Evolutionary conservation across 495 filamentous ascomycete genomes (phyloP).

Genomic region (Lichina pygmaea): DNA sequence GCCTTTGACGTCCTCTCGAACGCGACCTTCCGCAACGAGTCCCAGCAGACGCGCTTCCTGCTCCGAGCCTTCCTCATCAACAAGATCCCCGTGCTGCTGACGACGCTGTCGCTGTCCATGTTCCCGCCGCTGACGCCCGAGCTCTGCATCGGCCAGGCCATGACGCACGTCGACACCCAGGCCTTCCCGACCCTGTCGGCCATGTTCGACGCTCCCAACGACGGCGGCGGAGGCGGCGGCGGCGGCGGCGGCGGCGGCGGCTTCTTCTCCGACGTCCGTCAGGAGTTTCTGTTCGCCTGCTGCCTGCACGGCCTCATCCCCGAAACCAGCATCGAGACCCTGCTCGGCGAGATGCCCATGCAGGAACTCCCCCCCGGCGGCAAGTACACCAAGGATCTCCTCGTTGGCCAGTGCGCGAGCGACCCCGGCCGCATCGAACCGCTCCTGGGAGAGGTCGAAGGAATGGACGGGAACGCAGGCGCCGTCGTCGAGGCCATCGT

Average conservation of each 20-base stretch:
- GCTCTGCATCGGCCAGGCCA: constrained; percentile 52
- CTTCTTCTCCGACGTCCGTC: constrained; percentile 48
- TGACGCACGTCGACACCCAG: constrained; percentile 48
- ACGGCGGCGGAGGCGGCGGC: constrained; percentile 2
- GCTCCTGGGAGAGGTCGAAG: constrained; percentile 55
- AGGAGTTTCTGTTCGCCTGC: constrained; percentile 84
- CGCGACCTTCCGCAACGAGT: constrained; percentile 55
- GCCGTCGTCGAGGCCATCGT: constrained; percentile 62
- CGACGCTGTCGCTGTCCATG: constrained; percentile 27
- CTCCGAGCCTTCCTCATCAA: constrained; percentile 82
- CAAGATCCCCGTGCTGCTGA: constrained; percentile 61
- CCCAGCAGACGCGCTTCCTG: constrained; percentile 40
- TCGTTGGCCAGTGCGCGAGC: constrained; percentile 44
- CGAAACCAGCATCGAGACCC: constrained; percentile 45
- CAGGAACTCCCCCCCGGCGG: constrained; percentile 50
- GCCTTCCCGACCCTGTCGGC: constrained; percentile 56
- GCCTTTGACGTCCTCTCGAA: constrained; percentile 78
- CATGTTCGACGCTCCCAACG: constrained; percentile 49
- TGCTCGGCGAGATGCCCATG: constrained; percentile 70
- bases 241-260: constrained; percentile 24
- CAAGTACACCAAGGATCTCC: constrained; percentile 45
- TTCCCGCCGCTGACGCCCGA: constrained; percentile 45
- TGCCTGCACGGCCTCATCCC: constrained; percentile 61
- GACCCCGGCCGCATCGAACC: constrained; percentile 47
- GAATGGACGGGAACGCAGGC: constrained; percentile 85